These are phyloP conservation scores for Neofusicoccum parvum DNA, from an alignment of 2,329 filamentous ascomycete genomes.

Conservation along the genomic window DNA sequence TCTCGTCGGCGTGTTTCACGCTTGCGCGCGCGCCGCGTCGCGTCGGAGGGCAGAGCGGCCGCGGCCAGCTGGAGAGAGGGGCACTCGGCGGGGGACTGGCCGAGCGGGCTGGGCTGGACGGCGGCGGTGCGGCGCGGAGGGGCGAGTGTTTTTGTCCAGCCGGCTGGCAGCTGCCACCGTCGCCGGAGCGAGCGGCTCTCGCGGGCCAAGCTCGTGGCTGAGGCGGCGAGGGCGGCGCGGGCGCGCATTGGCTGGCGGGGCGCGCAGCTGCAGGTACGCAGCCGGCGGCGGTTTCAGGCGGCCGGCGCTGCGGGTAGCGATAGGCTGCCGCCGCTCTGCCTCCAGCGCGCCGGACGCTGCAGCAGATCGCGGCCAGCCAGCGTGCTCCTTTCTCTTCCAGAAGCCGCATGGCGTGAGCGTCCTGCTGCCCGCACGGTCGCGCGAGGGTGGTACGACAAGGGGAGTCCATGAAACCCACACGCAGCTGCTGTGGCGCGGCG, in stretches of 20 bases:
- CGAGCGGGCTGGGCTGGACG: background rate
- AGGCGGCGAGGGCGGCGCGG: background rate
- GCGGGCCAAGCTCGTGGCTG: background rate
- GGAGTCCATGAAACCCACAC: constrained; percentile 10
- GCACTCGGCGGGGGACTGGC: background rate
- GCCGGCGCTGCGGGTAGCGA: background rate
- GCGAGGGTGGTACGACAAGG: constrained; percentile 16
- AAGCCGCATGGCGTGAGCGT: constrained; percentile 11
- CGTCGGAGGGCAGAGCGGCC: background rate
- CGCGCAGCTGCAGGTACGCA: background rate
- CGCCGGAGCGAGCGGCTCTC: background rate
- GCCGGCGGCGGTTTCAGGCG: background rate
- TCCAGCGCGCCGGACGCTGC: background rate
- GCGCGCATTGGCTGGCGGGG: background rate
- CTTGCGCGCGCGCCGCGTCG: background rate
- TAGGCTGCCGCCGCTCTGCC: background rate
- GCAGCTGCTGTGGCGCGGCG: constrained; percentile 14
- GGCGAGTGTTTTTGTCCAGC: background rate
- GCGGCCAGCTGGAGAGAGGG: background rate
- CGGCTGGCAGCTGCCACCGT: too few relatives aligned
- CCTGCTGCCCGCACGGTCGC: constrained; percentile 5
- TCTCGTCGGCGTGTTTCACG: constrained; percentile 4
- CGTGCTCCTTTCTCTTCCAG: background rate
- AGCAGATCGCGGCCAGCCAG: background rate
- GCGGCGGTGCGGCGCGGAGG: background rate